Conservation (phyloP, 2,329 filamentous ascomycete species). For the Colletotrichum sp. region DNA sequence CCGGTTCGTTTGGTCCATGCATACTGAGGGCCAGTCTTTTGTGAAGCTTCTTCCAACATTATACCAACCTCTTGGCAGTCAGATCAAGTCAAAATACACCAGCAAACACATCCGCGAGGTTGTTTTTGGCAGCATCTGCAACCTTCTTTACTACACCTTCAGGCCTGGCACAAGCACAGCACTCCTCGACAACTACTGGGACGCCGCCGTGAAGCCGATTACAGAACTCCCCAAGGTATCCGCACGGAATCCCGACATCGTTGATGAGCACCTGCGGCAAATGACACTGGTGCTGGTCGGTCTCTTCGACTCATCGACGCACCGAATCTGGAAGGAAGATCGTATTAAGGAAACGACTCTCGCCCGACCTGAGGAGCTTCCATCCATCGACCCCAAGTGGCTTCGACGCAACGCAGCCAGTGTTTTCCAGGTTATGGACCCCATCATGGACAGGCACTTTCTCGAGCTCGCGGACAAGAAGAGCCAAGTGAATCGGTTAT, state of each 20-base stretch:
- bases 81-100: slow-evolving; percentile 68
- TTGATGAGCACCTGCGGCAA: slow-evolving; percentile 58
- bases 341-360: slow-evolving; percentile 67
- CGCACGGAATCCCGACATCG: slow-evolving; percentile 38
- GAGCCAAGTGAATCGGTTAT: slow-evolving; percentile 59
- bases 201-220: slow-evolving; percentile 69
- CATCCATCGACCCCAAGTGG: slow-evolving; percentile 86
- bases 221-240: slow-evolving; percentile 40
- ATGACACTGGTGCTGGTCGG: slow-evolving; percentile 74
- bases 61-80: slow-evolving; percentile 70
- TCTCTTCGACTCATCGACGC: slow-evolving; percentile 66
- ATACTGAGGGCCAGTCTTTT: slow-evolving; percentile 65
- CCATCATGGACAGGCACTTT: slow-evolving; percentile 66
- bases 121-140: slow-evolving; percentile 75
- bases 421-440: slow-evolving; percentile 67
- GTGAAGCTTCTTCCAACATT: slow-evolving; percentile 59
- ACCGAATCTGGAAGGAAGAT: slow-evolving; percentile 75
- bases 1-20: slow-evolving; percentile 77
- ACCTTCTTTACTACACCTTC: slow-evolving; percentile 82
- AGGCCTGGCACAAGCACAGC: slow-evolving; percentile 69
- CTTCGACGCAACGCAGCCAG: slow-evolving; percentile 71
- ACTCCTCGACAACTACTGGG: slow-evolving; percentile 82
- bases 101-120: slow-evolving; percentile 62
- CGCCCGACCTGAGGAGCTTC: slow-evolving; percentile 75
- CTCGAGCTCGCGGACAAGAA: slow-evolving; percentile 65